Evolutionary conservation across 2,329 filamentous ascomycete species (phyloP).

Genomic region (Aspergillus tamarii): DNA sequence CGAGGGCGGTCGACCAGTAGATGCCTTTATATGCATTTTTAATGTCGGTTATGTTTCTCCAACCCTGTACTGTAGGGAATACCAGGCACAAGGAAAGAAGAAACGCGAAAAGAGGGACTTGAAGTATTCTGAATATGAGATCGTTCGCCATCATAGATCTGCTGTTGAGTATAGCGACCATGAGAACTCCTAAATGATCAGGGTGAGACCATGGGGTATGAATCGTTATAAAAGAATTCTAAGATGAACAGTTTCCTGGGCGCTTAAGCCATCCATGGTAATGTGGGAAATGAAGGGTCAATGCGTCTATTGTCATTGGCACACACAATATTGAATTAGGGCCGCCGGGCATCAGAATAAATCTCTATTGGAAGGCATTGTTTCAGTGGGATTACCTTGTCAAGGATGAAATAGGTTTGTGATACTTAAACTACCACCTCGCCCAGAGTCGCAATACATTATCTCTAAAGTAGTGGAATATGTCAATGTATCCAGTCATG

Average conservation of each 20-base stretch:
- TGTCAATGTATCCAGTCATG: too few species aligned
- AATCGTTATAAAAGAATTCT: not conserved
- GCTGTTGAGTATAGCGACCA: not conserved
- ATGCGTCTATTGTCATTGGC: not conserved
- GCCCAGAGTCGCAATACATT: not conserved
- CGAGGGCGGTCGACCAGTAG: not conserved
- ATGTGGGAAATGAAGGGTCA: not conserved
- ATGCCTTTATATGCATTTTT: not conserved
- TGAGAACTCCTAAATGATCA: not conserved
- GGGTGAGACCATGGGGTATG: not conserved
- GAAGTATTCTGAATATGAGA: not conserved
- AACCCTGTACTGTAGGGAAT: too few species aligned
- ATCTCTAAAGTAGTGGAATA: not conserved
- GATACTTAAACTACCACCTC: not conserved
- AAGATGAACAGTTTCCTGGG: not conserved
- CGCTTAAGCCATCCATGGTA: not conserved
- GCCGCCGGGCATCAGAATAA: not conserved
- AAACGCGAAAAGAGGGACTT: not conserved
- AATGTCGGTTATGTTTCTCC: not conserved
- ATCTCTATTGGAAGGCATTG: not conserved
- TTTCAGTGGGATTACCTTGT: not conserved
- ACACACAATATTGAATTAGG: not conserved
- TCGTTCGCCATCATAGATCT: not conserved
- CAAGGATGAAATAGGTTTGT: too few species aligned
- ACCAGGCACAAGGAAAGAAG: not conserved